phyloP scores from a whole-genome alignment of 1,284 basidiomycete species.

The Cystobasidiaceae sp. region DNA sequence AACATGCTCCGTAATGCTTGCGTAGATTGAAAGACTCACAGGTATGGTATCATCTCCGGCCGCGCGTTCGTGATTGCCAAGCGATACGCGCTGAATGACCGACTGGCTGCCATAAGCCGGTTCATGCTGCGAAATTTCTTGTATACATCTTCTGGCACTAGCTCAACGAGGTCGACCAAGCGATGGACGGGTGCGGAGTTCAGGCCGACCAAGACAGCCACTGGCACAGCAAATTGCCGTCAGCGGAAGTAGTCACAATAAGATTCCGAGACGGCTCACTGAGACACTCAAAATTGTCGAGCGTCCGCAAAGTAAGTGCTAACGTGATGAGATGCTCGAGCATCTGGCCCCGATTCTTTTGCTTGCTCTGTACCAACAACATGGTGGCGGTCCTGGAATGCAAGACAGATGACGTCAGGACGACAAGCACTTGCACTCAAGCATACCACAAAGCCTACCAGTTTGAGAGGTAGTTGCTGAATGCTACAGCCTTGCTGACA shows the following conservation, averaged over 20 bases:
- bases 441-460: slow-evolving; percentile 36
- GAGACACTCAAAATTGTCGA: slow-evolving; percentile 45
- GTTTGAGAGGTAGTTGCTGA: slow-evolving; percentile 41
- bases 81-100: slow-evolving; percentile 43
- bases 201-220: slow-evolving; percentile 44
- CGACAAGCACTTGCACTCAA: neutral
- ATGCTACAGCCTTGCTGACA: slow-evolving; percentile 40
- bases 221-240: neutral
- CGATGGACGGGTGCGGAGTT: slow-evolving; percentile 44
- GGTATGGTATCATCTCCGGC: slow-evolving; percentile 42
- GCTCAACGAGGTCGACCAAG: slow-evolving; percentile 38
- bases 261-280: slow-evolving; percentile 5
- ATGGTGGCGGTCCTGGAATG: slow-evolving; percentile 41
- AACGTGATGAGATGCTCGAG: slow-evolving; percentile 43
- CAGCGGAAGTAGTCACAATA: neutral
- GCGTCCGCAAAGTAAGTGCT: slow-evolving; percentile 39
- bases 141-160: slow-evolving; percentile 37
- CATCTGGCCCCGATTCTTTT: slow-evolving; percentile 37
- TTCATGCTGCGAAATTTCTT: slow-evolving; percentile 43
- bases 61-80: slow-evolving; percentile 41
- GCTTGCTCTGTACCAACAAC: slow-evolving; percentile 42
- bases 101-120: slow-evolving; percentile 40
- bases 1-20: neutral
- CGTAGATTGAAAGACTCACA: slow-evolving; percentile 34
- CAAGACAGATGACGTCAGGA: neutral